Percentiles rank a stretch among this genome's conserved stretches.
Evolutionary conservation across 2,329 filamentous ascomycete genomes (phyloP).

Genomic region (Cryphonectria naterciae): DNA sequence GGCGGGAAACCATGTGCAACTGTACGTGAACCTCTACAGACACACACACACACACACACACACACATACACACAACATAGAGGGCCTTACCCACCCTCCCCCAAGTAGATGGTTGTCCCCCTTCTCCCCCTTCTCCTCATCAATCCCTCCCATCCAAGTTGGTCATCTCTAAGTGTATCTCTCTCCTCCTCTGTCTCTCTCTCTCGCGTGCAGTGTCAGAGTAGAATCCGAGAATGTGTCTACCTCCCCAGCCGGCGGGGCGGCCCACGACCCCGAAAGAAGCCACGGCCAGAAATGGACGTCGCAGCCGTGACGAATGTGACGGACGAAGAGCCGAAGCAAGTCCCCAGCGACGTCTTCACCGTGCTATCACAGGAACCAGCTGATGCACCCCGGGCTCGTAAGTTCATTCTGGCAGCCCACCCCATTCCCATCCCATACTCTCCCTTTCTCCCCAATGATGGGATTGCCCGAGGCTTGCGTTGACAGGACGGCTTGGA

Average conservation of each 20-base stretch:
- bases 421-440: not conserved
- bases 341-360: slow-evolving; percentile 24
- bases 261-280: slow-evolving; percentile 48
- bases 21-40: slow-evolving; percentile 38
- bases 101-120: not conserved
- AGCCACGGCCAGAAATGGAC: slow-evolving; percentile 35
- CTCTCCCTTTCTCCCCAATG: no score
- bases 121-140: not conserved
- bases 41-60: not conserved
- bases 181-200: not conserved
- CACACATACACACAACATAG: not conserved
- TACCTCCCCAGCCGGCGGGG: slow-evolving; percentile 50
- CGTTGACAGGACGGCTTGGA: slow-evolving; percentile 21
- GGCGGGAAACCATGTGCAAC: slow-evolving; percentile 48
- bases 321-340: slow-evolving; percentile 33
- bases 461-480: not conserved
- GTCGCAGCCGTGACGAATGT: slow-evolving; percentile 27
- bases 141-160: not conserved
- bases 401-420: slow-evolving; percentile 33
- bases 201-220: slow-evolving; percentile 41
- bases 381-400: slow-evolving; percentile 38
- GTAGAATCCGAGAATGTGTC: slow-evolving; percentile 46
- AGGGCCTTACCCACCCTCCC: not conserved
- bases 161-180: slow-evolving; percentile 6
- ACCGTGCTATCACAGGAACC: slow-evolving; percentile 34